A percentile compares a stretch with the other conserved stretches of the same genome.
Conservation (phyloP, 768 basidiomycete species). For the Lactifluus hygrophoroides region DNA sequence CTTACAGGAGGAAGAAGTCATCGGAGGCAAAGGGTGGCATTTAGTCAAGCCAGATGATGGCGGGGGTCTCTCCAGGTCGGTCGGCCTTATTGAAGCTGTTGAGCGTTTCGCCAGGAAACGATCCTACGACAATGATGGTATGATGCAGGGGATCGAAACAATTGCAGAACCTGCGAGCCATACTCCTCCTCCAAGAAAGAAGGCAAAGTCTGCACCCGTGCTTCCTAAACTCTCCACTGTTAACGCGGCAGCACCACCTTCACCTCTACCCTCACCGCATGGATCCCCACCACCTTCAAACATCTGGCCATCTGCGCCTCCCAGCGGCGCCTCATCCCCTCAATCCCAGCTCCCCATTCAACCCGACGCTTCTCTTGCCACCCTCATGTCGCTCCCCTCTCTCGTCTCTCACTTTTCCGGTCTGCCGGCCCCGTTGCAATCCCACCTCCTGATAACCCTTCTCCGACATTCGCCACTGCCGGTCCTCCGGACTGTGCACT, state of each 20-base stretch:
- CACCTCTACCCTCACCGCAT: slow-evolving; percentile 77
- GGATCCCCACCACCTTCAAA: slow-evolving; percentile 71
- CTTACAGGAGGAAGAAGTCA: slow-evolving; percentile 61
- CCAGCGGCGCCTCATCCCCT: slow-evolving; percentile 70
- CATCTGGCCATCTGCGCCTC: slow-evolving; percentile 75
- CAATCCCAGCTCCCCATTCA: slow-evolving; percentile 59
- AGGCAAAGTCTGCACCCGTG: slow-evolving; percentile 52
- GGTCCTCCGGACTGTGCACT: slow-evolving; percentile 82
- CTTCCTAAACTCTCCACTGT: slow-evolving; percentile 53
- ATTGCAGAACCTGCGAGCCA: slow-evolving; percentile 39
- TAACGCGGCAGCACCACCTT: slow-evolving; percentile 71
- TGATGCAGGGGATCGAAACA: slow-evolving; percentile 71
- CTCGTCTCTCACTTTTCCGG: slow-evolving; percentile 73
- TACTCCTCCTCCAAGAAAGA: slow-evolving; percentile 62
- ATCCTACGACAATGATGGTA: slow-evolving; percentile 41
- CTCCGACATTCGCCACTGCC: slow-evolving; percentile 86
- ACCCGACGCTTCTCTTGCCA: slow-evolving; percentile 73
- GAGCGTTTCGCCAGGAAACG: slow-evolving; percentile 69
- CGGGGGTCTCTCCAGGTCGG: slow-evolving; percentile 38
- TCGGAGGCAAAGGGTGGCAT: slow-evolving; percentile 63
- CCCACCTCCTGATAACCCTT: slow-evolving; percentile 87
- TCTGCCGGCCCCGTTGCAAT: slow-evolving; percentile 78
- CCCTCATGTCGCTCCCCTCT: slow-evolving; percentile 78
- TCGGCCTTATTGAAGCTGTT: slow-evolving; percentile 70
- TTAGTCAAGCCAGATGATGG: slow-evolving; percentile 63